These are phyloP conservation scores for Phaeomoniella chlamydospora DNA, from an alignment of 2,329 filamentous ascomycete species.

Conservation along the genomic window DNA sequence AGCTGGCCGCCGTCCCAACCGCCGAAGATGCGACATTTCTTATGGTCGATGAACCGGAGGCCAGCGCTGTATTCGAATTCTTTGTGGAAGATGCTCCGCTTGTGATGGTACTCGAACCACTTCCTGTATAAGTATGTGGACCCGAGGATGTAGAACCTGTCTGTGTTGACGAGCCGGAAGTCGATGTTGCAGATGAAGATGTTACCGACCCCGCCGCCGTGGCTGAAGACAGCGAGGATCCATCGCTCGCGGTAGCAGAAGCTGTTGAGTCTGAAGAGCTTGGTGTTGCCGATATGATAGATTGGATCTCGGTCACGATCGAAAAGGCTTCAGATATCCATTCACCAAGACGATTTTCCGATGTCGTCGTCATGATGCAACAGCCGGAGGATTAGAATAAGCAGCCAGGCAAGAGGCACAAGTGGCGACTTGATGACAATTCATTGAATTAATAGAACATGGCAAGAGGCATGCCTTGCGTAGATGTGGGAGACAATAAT, in stretches of 20 bases:
- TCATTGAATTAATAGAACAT: not conserved
- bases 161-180: not conserved
- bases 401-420: not conserved
- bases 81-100: not conserved
- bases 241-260: not conserved
- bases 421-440: not conserved
- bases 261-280: not conserved
- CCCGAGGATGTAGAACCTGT: not conserved
- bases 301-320: not conserved
- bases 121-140: not conserved
- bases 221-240: not conserved
- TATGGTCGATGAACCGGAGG: constrained; percentile 3
- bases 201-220: not conserved
- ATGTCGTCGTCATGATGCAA: not conserved
- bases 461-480: too few species aligned
- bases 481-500: not conserved
- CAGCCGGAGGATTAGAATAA: not conserved
- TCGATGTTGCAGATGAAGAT: not conserved
- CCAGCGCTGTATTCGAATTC: not conserved
- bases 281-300: not conserved
- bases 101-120: not conserved
- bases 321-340: constrained; percentile 1
- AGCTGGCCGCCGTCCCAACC: constrained; percentile 3
- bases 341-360: not conserved
- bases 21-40: constrained; percentile 5